A percentile compares a stretch with the other conserved stretches of the same genome.
Evolutionary conservation across 1,284 basidiomycete species (phyloP).

Genomic region (Blastosporella zonata): DNA sequence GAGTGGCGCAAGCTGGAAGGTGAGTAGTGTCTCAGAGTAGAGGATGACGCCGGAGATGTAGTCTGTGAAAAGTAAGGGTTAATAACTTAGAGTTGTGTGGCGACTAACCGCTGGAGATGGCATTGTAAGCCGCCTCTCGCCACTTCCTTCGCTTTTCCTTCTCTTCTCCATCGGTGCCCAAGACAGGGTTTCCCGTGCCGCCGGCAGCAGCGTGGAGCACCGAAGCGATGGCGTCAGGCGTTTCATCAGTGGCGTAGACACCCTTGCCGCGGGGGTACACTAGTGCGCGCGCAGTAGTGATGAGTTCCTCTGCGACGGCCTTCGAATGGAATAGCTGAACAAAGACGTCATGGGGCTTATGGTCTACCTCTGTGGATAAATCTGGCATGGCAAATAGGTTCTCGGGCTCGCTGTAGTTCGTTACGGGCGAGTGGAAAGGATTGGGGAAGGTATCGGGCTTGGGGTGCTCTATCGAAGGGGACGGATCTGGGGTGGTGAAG

Average conservation of each 20-base stretch:
- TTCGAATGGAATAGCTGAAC: conserved; percentile 42
- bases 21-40: conserved; percentile 44
- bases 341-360: conserved; percentile 26
- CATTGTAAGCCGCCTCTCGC: conserved; percentile 43
- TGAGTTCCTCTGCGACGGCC: conserved; percentile 39
- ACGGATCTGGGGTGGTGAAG: conserved; percentile 5
- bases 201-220: conserved; percentile 37
- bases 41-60: conserved; percentile 51
- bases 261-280: conserved; percentile 49
- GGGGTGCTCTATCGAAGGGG: conserved; percentile 2
- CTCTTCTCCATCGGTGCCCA: conserved; percentile 34
- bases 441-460: conserved; percentile 3
- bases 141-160: conserved; percentile 39
- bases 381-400: conserved; percentile 26
- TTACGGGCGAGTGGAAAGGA: conserved; percentile 10
- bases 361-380: conserved; percentile 11
- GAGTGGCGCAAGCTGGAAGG: conserved; percentile 44
- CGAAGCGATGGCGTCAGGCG: conserved; percentile 41
- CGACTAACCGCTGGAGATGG: conserved; percentile 37
- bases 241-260: conserved; percentile 54
- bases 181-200: conserved; percentile 23
- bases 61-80: conserved; percentile 27
- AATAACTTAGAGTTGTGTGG: not conserved
- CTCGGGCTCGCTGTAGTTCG: conserved; percentile 18
- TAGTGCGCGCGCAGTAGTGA: conserved; percentile 39